Percentiles rank a stretch among this genome's conserved stretches.
These are phyloP conservation scores for Dipodascus geniculatus DNA, from an alignment of 805 yeast genomes.

Conservation along the genomic window DNA sequence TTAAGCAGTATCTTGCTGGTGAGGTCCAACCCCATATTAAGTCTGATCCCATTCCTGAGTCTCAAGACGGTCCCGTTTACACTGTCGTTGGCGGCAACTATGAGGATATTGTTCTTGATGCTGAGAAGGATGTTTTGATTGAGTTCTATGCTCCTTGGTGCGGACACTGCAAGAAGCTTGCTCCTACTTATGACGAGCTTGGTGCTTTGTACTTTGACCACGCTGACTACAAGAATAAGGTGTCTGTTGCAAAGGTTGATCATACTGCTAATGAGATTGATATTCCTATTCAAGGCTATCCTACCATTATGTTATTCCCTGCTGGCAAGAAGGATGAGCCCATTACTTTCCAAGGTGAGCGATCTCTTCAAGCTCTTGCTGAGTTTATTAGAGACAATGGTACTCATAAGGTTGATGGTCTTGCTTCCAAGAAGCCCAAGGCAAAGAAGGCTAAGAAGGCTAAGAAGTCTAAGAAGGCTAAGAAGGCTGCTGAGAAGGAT, in stretches of 20 bases:
- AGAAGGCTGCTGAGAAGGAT: constrained; percentile 13
- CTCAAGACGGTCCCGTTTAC: constrained; percentile 57
- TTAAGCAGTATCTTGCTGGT: constrained; percentile 53
- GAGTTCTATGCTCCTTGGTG: constrained; percentile 85
- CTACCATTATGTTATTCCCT: constrained; percentile 84
- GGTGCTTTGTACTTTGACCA: constrained; percentile 54
- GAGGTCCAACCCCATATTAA: constrained; percentile 61
- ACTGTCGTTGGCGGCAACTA: constrained; percentile 79
- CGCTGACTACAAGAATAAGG: constrained; percentile 37
- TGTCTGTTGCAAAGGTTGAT: constrained; percentile 76
- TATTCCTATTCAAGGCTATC: constrained; percentile 77
- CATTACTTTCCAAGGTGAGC: constrained; percentile 51
- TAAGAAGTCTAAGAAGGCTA: constrained; percentile 13
- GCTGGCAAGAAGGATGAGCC: constrained; percentile 67
- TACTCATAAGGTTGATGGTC: constrained; percentile 47
- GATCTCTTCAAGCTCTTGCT: constrained; percentile 62
- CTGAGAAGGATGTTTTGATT: constrained; percentile 63
- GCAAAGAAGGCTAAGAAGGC: constrained; percentile 15
- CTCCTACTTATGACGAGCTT: constrained; percentile 80
- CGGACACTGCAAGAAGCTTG: constrained; percentile 88
- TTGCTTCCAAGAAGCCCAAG: constrained; percentile 23
- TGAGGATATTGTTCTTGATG: constrained; percentile 49
- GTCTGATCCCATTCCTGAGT: constrained; percentile 77
- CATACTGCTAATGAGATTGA: constrained; percentile 84
- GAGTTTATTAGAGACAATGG: constrained; percentile 64